Evolutionary conservation across 2,329 filamentous ascomycete genomes (phyloP).

Genomic region (Paraconiothyrium sp.): DNA sequence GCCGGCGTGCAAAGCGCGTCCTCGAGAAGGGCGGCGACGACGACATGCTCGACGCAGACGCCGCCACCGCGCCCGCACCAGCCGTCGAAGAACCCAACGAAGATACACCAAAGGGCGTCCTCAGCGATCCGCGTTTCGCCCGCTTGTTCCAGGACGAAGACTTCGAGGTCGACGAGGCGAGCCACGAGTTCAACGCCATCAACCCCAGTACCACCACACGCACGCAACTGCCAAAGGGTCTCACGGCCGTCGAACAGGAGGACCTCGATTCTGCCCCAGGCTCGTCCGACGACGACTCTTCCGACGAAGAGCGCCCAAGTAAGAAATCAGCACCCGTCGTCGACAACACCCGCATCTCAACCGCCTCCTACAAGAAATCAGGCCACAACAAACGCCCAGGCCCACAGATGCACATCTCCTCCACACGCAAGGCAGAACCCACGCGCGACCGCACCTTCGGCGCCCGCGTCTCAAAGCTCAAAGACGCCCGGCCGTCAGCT

Average conservation of each 20-base stretch:
- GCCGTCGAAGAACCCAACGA: conserved; percentile 37
- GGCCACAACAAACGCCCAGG: conserved; percentile 51
- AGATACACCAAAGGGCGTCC: conserved; percentile 63
- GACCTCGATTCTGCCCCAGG: conserved; percentile 56
- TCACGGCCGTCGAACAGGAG: conserved; percentile 70
- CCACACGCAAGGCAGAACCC: conserved; percentile 51
- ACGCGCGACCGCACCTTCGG: conserved; percentile 66
- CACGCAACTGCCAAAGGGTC: conserved; percentile 66
- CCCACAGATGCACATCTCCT: conserved; percentile 66
- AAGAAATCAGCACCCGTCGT: conserved; percentile 38
- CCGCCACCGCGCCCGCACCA: conserved; percentile 28
- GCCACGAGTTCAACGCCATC: conserved; percentile 83
- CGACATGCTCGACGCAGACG: conserved; percentile 46
- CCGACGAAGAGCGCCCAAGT: conserved; percentile 36
- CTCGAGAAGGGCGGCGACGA: conserved; percentile 69
- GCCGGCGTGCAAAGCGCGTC: conserved; percentile 56
- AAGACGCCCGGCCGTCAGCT: conserved; percentile 30
- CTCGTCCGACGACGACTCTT: conserved; percentile 45
- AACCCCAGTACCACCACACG: conserved; percentile 72
- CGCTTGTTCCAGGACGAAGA: conserved; percentile 92
- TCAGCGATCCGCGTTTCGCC: conserved; percentile 87
- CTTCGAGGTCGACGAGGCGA: conserved; percentile 90
- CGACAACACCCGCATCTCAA: conserved; percentile 64
- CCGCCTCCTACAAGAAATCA: conserved; percentile 70
- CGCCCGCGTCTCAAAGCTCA: conserved; percentile 58